Evolutionary conservation across 2,329 filamentous ascomycete genomes (phyloP), one percentile per base, ranked within the genome.

Genomic region (Madurella fahalii): DNA sequence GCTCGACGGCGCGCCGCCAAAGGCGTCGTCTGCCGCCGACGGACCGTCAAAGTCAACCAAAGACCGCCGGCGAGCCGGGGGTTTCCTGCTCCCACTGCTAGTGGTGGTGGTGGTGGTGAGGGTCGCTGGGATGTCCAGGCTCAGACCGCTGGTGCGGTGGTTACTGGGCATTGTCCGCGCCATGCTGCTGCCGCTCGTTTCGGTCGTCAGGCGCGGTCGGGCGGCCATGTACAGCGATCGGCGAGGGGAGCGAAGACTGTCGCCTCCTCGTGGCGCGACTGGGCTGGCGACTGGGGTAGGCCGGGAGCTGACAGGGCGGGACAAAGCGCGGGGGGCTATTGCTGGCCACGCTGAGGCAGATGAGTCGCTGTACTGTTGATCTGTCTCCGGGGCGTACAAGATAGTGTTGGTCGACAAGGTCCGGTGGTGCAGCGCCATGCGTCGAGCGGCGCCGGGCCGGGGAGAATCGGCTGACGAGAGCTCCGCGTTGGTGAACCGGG

Each of bases 361-460:
- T 0, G 76, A 74, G 8, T 73, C 72, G 58, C 70, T 74, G 11
- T 68, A 65, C 1, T 66, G 62, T 15, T 69, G 71, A 47, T 59
- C 68, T 50, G 64, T 59, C 25, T 77, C 74, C 0, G 91, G 91
- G 34, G 89, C 91, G 71, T 88, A 95, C 1, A 96, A 75, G 51
- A 95, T 91, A 0, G 92, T 96, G 62, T 86, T 90, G 17, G 84
- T 87, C 0, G 92, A 96, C 4, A 87, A 69, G 12, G 90, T 91
- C 39, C 91, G 86, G 52, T 74, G 80, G 64, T 96, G 91, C 4
- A 76, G 65, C 69, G 49, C 72, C 71, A 40, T 68, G 61, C 59
- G 65, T 65, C 63, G 65, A 47, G 55, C 63, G 50, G 58, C 58
- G n/a, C 47, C 51, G 4, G 47, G 66, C 40, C 52, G 67, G 55